Base-by-base conservation (phyloP, 2,329 filamentous ascomycete genomes). In the Monilinia fructigena region DNA sequence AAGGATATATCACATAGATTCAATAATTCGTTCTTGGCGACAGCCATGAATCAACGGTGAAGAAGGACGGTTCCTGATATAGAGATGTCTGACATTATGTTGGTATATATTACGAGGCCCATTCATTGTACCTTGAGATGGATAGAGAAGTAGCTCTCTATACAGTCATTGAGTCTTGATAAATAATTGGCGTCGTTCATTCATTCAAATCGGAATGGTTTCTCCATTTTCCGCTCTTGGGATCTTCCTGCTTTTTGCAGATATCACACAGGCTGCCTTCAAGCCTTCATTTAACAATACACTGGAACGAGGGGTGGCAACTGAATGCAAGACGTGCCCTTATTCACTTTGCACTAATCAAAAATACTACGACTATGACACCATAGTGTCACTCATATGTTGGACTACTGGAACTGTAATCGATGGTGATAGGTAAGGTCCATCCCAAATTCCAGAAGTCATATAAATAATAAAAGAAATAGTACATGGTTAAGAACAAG, bases 251-350 rank as follows among this genome's bases (percentile, higher is more conserved):
- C n/a, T 50, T 50, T 28, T 60, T 40, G 45, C 45, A 48, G 58
- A 60, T 50, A 6, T 26, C 58, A 50, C 45, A 38, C 16, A 65
- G 38, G 62, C 62, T 28, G 53, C 62, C 26, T 65, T 65, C 18
- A 65, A 65, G 26, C 62, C 62, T 20, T 23, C 62, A 4, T 65
- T 72, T 23, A 72, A 69, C 55, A 69, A 68, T 38, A 72, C 70
- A 2, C 40, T 72, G 18, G 70, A 72, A 45, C 4, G 7, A 10
- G 70, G 66, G 3, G 67, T 72, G 2, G 48, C 62, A 28, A 72
- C 71, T 1, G 70, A 72, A 55, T 72, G 71, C 42, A 72, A 72
- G 26, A 71, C 69, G 14, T 72, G 71, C 65, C 71, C 71, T 14
- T 72, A 71, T 42, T 52, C 61, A 10, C 66, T 72, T 10, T 72